Conservation (phyloP, 108 stramenopile genomes). For the Aurantiochytrium sp. region DNA sequence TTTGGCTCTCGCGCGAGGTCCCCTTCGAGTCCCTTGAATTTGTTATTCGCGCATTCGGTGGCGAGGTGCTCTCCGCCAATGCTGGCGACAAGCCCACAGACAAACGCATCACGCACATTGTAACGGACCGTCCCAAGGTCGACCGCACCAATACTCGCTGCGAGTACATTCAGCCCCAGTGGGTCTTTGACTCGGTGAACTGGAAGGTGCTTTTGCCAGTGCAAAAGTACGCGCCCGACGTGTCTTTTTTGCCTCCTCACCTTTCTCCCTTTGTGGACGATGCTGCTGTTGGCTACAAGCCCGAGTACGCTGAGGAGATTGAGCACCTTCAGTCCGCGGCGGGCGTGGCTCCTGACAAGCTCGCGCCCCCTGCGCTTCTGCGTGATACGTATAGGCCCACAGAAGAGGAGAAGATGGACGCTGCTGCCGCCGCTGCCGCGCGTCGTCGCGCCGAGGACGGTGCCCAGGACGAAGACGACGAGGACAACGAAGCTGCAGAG, state of each 20-base stretch:
- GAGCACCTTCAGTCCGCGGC: constrained; percentile 72
- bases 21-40: constrained; percentile 85
- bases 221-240: constrained; percentile 77
- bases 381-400: neutral
- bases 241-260: constrained; percentile 82
- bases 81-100: constrained; percentile 39
- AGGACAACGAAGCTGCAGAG: constrained; percentile 13
- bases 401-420: neutral
- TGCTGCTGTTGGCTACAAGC: constrained; percentile 92
- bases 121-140: constrained; percentile 74
- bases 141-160: constrained; percentile 55
- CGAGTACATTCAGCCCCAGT: constrained; percentile 96
- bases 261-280: constrained; percentile 96
- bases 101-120: constrained; percentile 82
- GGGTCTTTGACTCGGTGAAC: constrained; percentile 90
- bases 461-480: neutral
- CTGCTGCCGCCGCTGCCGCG: neutral
- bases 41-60: constrained; percentile 77
- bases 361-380: neutral
- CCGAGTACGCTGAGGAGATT: constrained; percentile 89
- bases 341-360: neutral
- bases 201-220: constrained; percentile 77
- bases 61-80: constrained; percentile 59
- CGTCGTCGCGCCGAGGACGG: neutral
- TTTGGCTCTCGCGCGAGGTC: constrained; percentile 86